Evolutionary conservation across 2,329 filamentous ascomycete genomes (phyloP).

Genomic region (Fusarium sp.): DNA sequence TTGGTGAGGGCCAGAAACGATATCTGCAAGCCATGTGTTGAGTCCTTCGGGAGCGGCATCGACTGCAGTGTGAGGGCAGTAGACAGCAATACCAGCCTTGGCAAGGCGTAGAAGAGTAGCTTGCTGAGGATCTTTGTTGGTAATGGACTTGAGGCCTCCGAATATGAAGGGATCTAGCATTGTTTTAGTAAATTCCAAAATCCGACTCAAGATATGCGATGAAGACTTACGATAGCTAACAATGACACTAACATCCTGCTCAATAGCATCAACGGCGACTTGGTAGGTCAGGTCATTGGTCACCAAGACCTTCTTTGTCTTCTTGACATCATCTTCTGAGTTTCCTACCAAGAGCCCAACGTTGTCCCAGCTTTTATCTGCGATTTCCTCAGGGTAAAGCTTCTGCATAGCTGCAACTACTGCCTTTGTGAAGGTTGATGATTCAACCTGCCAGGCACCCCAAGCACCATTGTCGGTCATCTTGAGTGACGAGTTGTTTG

Average conservation of each 20-base stretch:
- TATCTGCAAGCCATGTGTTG: constrained; percentile 93
- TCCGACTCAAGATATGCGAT: not conserved
- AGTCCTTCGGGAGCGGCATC: constrained; percentile 87
- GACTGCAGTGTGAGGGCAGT: constrained; percentile 94
- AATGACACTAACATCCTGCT: constrained; percentile 78
- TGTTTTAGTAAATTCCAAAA: not conserved
- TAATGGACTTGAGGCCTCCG: constrained; percentile 88
- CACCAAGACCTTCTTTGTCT: constrained; percentile 57
- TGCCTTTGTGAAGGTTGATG: constrained; percentile 57
- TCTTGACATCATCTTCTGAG: constrained; percentile 46
- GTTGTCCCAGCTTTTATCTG: constrained; percentile 94
- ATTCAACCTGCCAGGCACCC: constrained; percentile 54
- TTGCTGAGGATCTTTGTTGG: constrained; percentile 86
- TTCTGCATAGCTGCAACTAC: constrained; percentile 83
- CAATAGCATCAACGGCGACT: constrained; percentile 90
- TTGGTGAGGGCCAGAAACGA: constrained; percentile 70
- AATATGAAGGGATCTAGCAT: constrained; percentile 92
- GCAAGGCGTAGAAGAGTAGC: constrained; percentile 83
- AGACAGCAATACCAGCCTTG: constrained; percentile 90
- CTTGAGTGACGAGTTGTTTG: not conserved
- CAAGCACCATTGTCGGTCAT: constrained; percentile 47
- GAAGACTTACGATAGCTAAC: constrained; percentile 80
- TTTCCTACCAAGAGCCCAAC: constrained; percentile 79
- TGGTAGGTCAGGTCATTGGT: constrained; percentile 91
- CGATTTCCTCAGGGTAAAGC: constrained; percentile 89